phyloP scores from a whole-genome alignment of 176 grass and related monocot genomes.

The Paspalum vaginatum region DNA sequence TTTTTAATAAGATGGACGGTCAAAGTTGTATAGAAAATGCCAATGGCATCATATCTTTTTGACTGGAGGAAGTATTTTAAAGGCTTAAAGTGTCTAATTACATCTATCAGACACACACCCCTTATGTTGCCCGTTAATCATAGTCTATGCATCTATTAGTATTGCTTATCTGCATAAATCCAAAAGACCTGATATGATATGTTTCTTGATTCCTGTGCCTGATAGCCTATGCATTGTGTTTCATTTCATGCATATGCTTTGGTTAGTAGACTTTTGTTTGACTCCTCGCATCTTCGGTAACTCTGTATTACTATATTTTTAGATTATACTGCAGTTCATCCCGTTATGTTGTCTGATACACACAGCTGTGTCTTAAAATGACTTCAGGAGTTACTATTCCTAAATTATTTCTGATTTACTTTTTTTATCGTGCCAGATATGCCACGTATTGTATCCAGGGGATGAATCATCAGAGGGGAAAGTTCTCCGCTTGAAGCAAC shows the following conservation, averaged over 20 bases:
- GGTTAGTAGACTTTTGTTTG: background rate
- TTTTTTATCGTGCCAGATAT: slow-evolving; percentile 68
- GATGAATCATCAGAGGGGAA: slow-evolving; percentile 95
- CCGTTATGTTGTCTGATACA: background rate
- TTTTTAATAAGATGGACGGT: no score
- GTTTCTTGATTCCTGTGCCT: background rate
- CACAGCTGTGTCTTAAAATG: background rate
- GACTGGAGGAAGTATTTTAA: background rate
- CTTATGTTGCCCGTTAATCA: slow-evolving; percentile 4
- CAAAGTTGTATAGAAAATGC: no score
- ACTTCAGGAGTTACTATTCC: background rate
- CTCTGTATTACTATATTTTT: slow-evolving; percentile 21
- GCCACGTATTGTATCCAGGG: slow-evolving; percentile 88
- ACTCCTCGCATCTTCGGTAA: background rate
- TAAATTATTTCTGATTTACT: slow-evolving; percentile 29
- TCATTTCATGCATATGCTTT: background rate
- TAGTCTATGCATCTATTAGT: background rate
- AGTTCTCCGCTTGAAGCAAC: slow-evolving; percentile 93
- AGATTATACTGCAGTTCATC: background rate
- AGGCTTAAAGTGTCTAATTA: background rate
- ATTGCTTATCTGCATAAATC: slow-evolving; percentile 21
- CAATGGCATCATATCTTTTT: no score
- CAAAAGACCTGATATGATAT: slow-evolving; percentile 12
- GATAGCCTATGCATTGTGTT: background rate
- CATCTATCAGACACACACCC: no score